Percentiles rank a stretch among this genome's conserved stretches.
These are phyloP conservation scores for Rhizophagus clarus DNA, from an alignment of 192 early-diverging fungal species.

Conservation along the genomic window DNA sequence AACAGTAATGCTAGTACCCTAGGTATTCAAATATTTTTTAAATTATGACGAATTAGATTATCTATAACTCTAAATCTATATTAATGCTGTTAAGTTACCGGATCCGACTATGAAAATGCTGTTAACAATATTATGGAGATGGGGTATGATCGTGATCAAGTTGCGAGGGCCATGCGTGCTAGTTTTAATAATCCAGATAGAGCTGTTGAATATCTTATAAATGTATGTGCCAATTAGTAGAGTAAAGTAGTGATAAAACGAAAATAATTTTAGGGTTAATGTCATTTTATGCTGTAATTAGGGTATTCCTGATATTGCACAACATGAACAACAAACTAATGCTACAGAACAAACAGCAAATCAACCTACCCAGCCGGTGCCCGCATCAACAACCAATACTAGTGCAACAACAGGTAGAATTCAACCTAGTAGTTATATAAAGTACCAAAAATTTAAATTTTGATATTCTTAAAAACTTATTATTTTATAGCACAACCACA, in stretches of 20 bases:
- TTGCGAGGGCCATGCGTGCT: slow-evolving; percentile 89
- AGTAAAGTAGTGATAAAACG: not conserved
- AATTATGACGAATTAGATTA: not conserved
- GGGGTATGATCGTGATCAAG: slow-evolving; percentile 90
- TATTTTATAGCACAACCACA: slow-evolving; percentile 40
- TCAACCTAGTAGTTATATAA: not conserved
- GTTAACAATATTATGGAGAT: slow-evolving; percentile 91
- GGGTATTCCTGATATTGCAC: slow-evolving; percentile 79
- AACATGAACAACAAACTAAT: slow-evolving; percentile 47
- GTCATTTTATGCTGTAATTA: slow-evolving; percentile 38
- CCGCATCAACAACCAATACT: slow-evolving; percentile 28
- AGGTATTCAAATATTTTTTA: not conserved
- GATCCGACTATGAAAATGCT: slow-evolving; percentile 77
- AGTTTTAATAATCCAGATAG: slow-evolving; percentile 97
- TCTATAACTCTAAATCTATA: not conserved
- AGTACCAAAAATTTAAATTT: not conserved
- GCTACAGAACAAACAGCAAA: slow-evolving; percentile 33
- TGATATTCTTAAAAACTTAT: not conserved
- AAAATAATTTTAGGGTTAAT: not conserved
- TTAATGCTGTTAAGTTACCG: slow-evolving; percentile 60
- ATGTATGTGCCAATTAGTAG: slow-evolving; percentile 47
- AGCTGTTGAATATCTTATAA: slow-evolving; percentile 95
- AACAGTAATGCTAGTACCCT: not conserved
- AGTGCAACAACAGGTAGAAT: slow-evolving; percentile 35
- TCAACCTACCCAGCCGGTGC: slow-evolving; percentile 31